Conservation (phyloP, 2,329 filamentous ascomycete species). For the Diplodia corticola region DNA sequence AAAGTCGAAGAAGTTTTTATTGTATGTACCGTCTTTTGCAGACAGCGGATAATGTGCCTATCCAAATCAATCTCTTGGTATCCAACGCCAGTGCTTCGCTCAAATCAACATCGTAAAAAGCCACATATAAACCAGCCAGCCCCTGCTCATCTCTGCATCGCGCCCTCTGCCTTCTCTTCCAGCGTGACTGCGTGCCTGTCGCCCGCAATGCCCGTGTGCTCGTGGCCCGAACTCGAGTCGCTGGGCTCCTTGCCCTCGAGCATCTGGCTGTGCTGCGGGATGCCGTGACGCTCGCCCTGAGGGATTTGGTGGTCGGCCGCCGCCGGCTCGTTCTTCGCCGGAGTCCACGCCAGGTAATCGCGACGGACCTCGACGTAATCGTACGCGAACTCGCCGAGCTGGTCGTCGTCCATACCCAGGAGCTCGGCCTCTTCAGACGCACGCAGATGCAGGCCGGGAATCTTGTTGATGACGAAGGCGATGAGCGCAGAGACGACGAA, state of each 20-base stretch:
- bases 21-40: background rate
- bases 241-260: slow-evolving; percentile 57
- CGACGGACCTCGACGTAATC: slow-evolving; percentile 87
- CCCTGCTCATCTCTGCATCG: slow-evolving; percentile 6
- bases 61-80: slow-evolving; percentile 29
- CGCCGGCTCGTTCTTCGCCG: slow-evolving; percentile 66
- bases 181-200: slow-evolving; percentile 55
- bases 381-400: slow-evolving; percentile 87
- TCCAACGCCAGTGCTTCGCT: slow-evolving; percentile 35
- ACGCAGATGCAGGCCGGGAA: slow-evolving; percentile 77
- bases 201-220: slow-evolving; percentile 52
- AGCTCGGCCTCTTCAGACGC: slow-evolving; percentile 80
- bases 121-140: background rate
- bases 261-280: slow-evolving; percentile 68
- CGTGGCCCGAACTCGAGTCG: slow-evolving; percentile 42
- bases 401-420: slow-evolving; percentile 85
- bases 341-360: slow-evolving; percentile 86
- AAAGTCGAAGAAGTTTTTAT: background rate
- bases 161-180: slow-evolving; percentile 40
- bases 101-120: slow-evolving; percentile 15
- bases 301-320: slow-evolving; percentile 62
- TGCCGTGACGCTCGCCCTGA: slow-evolving; percentile 67
- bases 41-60: background rate
- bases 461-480: slow-evolving; percentile 71
- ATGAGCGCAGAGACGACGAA: slow-evolving; percentile 74